Evolutionary conservation across 257 asterid genomes (phyloP), one percentile per base, ranked within the genome.

Genomic region (Salvia hispanica): DNA sequence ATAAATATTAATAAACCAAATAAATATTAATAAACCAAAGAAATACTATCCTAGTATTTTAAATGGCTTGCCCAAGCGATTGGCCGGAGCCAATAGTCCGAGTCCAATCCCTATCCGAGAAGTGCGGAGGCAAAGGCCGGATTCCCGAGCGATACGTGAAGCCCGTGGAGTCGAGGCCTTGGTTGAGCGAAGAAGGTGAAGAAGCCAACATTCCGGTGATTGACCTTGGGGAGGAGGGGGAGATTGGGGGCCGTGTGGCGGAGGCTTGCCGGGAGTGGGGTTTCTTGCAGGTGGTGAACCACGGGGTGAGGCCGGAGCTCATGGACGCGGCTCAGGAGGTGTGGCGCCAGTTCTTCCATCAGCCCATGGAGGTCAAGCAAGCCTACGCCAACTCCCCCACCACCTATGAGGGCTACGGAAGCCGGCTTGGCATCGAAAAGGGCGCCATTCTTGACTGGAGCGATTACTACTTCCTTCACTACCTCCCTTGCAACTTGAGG

Each of bases 361-460:
- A 81, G 50, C 88, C 97, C 1, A 80, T 82, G 93, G 90, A 78
- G 14, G 76, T 81, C 0, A 91, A 91, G 74, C 89, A 82, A 25
- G 58, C 13, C 13, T 86, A 91, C 14, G 92, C 95, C 1, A 91
- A 88, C 57, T 78, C 88, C 0, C 97, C 97, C 0, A 71, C 44
- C 55, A 91, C 97, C 14, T 91, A 91, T 15, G 98, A 89, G 63
- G 98, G 98, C 2, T 92, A 92, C 37, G 98, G 98, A 0, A 92
- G 97, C 67, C 75, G 98, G 0, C 75, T 92, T 0, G 98, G 97
- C 0, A 73, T 88, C 3, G 86, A 92, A 76, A 92, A 88, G 57
- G 98, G 90, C 31, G 98, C 91, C 55, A 33, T 76, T 55, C 96
- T 92, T 51, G 98, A 92, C 64, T 92, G 98, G 98, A 86, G 98